phyloP scores from a whole-genome alignment of 495 filamentous ascomycete species.

The Acidiella bohemica region DNA sequence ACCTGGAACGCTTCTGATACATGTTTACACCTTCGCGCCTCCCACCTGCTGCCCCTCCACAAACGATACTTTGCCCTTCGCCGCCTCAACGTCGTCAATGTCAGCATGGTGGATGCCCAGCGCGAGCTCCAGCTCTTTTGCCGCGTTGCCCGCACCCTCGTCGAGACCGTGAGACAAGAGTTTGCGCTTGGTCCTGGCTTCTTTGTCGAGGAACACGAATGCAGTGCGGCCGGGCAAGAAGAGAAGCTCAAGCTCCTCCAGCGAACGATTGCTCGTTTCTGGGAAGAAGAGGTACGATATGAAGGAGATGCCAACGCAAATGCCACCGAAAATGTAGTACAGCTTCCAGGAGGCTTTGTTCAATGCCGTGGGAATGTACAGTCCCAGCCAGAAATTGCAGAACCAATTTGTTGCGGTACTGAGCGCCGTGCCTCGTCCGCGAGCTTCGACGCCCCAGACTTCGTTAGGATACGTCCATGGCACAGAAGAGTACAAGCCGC shows the following conservation, averaged over 20 bases:
- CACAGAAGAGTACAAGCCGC: not conserved
- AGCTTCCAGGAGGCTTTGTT: slow-evolving; percentile 4
- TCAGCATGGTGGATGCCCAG: too few species aligned
- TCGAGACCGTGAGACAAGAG: too few species aligned
- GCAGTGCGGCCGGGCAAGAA: slow-evolving; percentile 39
- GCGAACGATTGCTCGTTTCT: slow-evolving; percentile 36
- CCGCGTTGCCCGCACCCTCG: too few species aligned
- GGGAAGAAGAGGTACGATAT: slow-evolving; percentile 9
- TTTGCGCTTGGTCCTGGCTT: too few species aligned
- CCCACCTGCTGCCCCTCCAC: too few species aligned
- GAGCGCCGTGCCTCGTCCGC: not conserved
- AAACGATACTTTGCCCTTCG: too few species aligned
- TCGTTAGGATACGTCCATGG: slow-evolving; percentile 4
- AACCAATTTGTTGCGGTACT: slow-evolving; percentile 6
- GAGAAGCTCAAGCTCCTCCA: slow-evolving; percentile 44
- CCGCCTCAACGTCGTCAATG: too few species aligned
- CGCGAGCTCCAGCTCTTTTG: too few species aligned
- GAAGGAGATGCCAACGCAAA: not conserved
- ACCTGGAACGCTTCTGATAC: too few species aligned
- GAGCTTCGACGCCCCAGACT: slow-evolving; percentile 22
- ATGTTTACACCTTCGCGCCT: too few species aligned
- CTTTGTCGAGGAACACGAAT: too few species aligned
- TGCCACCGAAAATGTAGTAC: slow-evolving; percentile 8
- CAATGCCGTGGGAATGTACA: slow-evolving; percentile 4
- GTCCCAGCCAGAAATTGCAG: slow-evolving; percentile 3